These are phyloP conservation scores for Stagonosporopsis chrysanthemi DNA, from an alignment of 2,329 filamentous ascomycete genomes.

Conservation along the genomic window DNA sequence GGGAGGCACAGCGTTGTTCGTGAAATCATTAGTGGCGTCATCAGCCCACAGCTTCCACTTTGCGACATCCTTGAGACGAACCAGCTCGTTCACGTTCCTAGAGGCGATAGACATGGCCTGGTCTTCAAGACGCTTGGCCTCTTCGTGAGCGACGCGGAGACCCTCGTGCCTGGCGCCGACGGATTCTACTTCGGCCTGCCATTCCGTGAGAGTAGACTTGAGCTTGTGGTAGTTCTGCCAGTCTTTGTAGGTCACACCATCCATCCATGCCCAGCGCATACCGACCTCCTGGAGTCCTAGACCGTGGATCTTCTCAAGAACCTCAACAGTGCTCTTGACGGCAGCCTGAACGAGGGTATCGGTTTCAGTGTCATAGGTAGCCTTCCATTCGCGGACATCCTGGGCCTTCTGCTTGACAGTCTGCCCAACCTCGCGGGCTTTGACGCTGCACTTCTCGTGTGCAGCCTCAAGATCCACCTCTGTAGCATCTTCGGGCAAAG, in stretches of 20 bases:
- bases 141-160: slow-evolving; percentile 71
- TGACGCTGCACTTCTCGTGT: slow-evolving; percentile 60
- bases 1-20: slow-evolving; percentile 68
- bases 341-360: slow-evolving; percentile 73
- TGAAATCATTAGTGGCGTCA: slow-evolving; percentile 81
- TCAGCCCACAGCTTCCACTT: slow-evolving; percentile 80
- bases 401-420: slow-evolving; percentile 80
- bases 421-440: slow-evolving; percentile 72
- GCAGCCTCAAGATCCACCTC: slow-evolving; percentile 61
- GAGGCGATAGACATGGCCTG: slow-evolving; percentile 82
- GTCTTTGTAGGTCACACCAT: slow-evolving; percentile 94
- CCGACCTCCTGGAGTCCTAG: slow-evolving; percentile 89
- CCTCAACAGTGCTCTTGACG: slow-evolving; percentile 80
- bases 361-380: slow-evolving; percentile 74
- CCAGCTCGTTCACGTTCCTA: slow-evolving; percentile 79
- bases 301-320: slow-evolving; percentile 82
- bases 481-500: slow-evolving; percentile 66
- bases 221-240: slow-evolving; percentile 95
- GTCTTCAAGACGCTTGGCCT: slow-evolving; percentile 74
- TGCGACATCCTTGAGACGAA: slow-evolving; percentile 81
- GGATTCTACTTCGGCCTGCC: slow-evolving; percentile 81
- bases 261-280: slow-evolving; percentile 93
- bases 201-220: slow-evolving; percentile 81
- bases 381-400: slow-evolving; percentile 77
- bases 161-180: slow-evolving; percentile 77